Base-by-base conservation (phyloP, 2,329 filamentous ascomycete genomes). In the Paecilomyces formosus region DNA sequence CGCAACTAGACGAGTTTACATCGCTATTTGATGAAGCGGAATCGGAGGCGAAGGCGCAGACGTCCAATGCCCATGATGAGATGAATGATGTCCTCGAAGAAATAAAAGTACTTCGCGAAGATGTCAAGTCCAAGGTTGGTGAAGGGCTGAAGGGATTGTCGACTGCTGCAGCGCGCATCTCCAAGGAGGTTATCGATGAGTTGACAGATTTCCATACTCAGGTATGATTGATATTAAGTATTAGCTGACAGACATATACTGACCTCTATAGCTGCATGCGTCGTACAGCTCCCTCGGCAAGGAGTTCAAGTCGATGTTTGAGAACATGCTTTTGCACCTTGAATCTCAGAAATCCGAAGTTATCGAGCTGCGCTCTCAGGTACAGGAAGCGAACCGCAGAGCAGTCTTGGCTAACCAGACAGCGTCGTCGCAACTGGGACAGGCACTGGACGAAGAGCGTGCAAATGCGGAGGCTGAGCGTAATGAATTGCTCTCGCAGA, bases 1-100 rank as follows among this genome's bases (percentile, higher is more conserved):
- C 80, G 0, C 85, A 93, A 64, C 76, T 96, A 1, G 81, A 88
- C 56, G 81, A 86, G 53, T 89, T 92, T 67, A 80, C 88, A 8
- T 76, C 81, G 7, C 81, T 81, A 0, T 91, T 96, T 65, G 81
- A 85, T 45, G 78, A 81, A 18, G 89, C 88, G 0, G 86, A 88
- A 71, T 78, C 80, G 55, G 84, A 88, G 64, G 82, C 95, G 15
- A 81, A 88, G 57, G 61, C 59, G 18, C 74, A 76, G 58, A 75
- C 71, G 1, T 66, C 65, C 4, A 64, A 66, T 61, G 88, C 91
- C 2, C 90, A 88, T 67, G 86, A 92, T 54, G 88, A 92, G 58
- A 92, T 97, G 89, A 92, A 97, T 66, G 80, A 84, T n/a, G 88
- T 96, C 1, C 81, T 99, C 9, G 90, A 94, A 67, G 93, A 96